Evolutionary conservation across 352 stramenopile genomes (phyloP).

Genomic region (Phytophthora pini): DNA sequence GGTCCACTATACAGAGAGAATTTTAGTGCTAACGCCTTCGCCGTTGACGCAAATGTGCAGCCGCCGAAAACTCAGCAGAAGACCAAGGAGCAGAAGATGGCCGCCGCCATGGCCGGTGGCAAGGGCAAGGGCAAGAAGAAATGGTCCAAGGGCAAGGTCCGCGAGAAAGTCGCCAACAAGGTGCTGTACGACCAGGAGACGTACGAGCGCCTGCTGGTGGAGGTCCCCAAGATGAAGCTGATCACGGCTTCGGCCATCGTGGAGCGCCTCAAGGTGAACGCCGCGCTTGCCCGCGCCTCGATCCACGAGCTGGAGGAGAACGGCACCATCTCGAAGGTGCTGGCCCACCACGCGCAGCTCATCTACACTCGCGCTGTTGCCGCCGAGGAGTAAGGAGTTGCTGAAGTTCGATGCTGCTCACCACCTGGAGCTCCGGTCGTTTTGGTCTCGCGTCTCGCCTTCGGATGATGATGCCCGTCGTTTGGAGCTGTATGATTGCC

Average conservation of each 20-base stretch:
- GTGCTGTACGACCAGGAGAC: constrained; percentile 99
- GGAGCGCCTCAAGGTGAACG: constrained; percentile 99
- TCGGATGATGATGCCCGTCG: constrained; percentile 13
- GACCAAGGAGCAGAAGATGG: constrained; percentile 99
- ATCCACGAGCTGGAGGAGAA: constrained; percentile 97
- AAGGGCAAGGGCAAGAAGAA: constrained; percentile 99
- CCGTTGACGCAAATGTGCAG: constrained; percentile 46
- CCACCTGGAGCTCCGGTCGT: constrained; percentile 20
- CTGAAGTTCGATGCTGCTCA: constrained; percentile 21
- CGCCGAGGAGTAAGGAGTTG: constrained; percentile 75
- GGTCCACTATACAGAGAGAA: background rate
- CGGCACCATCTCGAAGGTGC: constrained; percentile 95
- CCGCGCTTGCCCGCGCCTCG: constrained; percentile 96
- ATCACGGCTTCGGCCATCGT: constrained; percentile 99
- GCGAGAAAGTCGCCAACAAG: constrained; percentile 99
- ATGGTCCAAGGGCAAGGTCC: constrained; percentile 99
- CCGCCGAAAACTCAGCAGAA: constrained; percentile 99
- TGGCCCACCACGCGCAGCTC: constrained; percentile 96
- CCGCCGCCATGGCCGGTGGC: constrained; percentile 98
- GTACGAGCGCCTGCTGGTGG: constrained; percentile 97
- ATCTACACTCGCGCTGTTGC: constrained; percentile 98
- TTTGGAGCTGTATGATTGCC: constrained; percentile 13
- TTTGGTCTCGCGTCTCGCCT: constrained; percentile 9
- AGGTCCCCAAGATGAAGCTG: constrained; percentile 99
- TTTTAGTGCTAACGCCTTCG: constrained; percentile 23